Evolutionary conservation across 768 basidiomycete species (phyloP).

Genomic region (Phanerochaete sordida): DNA sequence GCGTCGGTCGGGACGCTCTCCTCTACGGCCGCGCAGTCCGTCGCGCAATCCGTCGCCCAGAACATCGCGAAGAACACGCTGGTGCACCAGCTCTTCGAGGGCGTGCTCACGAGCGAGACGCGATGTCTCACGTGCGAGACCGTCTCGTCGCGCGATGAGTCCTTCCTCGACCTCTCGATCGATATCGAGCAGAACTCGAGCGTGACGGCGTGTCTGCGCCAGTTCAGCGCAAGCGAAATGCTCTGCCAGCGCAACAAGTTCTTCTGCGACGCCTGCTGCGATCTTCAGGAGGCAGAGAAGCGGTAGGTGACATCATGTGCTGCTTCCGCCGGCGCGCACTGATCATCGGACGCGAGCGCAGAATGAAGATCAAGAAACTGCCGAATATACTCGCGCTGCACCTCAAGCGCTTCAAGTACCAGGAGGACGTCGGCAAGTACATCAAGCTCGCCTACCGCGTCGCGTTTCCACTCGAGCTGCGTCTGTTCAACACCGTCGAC

Average conservation of each 20-base stretch:
- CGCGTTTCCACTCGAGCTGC: constrained; percentile 91
- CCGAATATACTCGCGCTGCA: constrained; percentile 95
- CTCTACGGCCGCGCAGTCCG: constrained; percentile 37
- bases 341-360: constrained; percentile 26
- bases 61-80: constrained; percentile 55
- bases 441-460: constrained; percentile 97
- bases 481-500: constrained; percentile 96
- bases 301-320: constrained; percentile 47
- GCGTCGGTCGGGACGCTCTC: constrained; percentile 55
- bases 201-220: constrained; percentile 91
- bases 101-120: constrained; percentile 93
- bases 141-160: constrained; percentile 87
- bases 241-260: constrained; percentile 98
- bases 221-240: constrained; percentile 98
- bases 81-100: constrained; percentile 92
- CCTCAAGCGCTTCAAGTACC: constrained; percentile 98
- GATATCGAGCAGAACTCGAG: constrained; percentile 99
- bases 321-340: background rate
- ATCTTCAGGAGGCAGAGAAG: constrained; percentile 97
- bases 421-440: constrained; percentile 85
- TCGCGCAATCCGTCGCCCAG: constrained; percentile 47
- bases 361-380: constrained; percentile 98
- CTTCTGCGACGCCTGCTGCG: constrained; percentile 96
- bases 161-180: constrained; percentile 97
- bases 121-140: constrained; percentile 98